These are phyloP conservation scores for Gaertneriomyces semiglobifer DNA, from an alignment of 192 early-diverging fungal species.

Conservation along the genomic window DNA sequence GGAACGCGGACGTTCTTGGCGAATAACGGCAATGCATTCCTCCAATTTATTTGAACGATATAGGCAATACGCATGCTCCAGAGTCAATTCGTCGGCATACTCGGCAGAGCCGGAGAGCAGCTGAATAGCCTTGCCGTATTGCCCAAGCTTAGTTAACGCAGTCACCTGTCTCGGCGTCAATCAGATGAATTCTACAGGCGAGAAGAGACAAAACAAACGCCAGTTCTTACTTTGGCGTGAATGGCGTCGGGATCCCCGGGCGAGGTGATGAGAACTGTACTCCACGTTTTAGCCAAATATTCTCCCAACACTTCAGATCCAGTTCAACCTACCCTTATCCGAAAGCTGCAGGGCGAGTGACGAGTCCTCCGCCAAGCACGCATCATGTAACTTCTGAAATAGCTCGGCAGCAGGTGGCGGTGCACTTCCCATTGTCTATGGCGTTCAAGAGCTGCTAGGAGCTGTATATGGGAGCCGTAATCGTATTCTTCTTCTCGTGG, in stretches of 20 bases:
- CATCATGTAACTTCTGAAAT: too few relatives aligned
- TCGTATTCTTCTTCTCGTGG: too few relatives aligned
- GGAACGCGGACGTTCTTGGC: not conserved
- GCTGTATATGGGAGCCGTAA: too few relatives aligned
- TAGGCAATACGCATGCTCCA: constrained; percentile 63
- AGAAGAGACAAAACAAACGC: not conserved
- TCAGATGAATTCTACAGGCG: not conserved
- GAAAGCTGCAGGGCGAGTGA: too few relatives aligned
- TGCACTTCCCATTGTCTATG: too few relatives aligned
- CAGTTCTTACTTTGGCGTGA: constrained; percentile 19
- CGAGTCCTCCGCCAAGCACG: too few relatives aligned
- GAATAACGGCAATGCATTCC: constrained; percentile 46
- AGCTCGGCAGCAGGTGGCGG: too few relatives aligned
- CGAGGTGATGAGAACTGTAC: constrained; percentile 11
- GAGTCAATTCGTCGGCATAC: constrained; percentile 35
- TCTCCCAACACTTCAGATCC: too few relatives aligned
- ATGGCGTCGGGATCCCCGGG: constrained; percentile 20
- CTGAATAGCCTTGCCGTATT: constrained; percentile 14
- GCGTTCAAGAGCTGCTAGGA: too few relatives aligned
- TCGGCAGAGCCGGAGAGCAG: not conserved
- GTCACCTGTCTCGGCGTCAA: not conserved
- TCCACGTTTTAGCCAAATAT: not conserved
- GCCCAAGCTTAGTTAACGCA: constrained; percentile 16
- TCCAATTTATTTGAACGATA: constrained; percentile 59
- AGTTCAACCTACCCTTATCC: too few relatives aligned